Evolutionary conservation across 2,329 filamentous ascomycete genomes (phyloP).

Genomic region (Pochonia chlamydosporia): DNA sequence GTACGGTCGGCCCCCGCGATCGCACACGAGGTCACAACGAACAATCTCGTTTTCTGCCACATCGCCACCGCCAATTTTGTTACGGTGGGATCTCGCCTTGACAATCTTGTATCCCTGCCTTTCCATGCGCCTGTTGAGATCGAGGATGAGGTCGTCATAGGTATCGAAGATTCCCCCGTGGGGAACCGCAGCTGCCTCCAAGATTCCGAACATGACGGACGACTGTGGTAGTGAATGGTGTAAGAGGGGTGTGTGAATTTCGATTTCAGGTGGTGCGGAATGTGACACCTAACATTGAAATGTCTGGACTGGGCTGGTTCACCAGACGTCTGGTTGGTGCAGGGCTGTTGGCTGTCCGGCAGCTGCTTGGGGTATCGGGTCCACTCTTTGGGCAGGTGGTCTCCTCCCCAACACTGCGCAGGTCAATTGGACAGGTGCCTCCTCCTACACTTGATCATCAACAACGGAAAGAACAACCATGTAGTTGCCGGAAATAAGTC

Average conservation of each 20-base stretch:
- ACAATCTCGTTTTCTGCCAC: conserved; percentile 37
- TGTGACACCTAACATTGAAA: neutral
- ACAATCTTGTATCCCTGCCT: conserved; percentile 41
- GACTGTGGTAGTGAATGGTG: conserved; percentile 10
- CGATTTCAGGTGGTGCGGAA: conserved; percentile 11
- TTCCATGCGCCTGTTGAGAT: conserved; percentile 34
- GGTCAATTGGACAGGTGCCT: too few species aligned
- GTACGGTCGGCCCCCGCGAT: conserved; percentile 37
- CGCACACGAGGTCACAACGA: conserved; percentile 39
- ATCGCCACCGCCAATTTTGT: conserved; percentile 33
- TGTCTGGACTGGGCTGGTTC: neutral
- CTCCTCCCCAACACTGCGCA: too few species aligned
- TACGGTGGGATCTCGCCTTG: conserved; percentile 37
- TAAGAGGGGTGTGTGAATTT: conserved; percentile 17
- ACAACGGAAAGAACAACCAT: too few species aligned
- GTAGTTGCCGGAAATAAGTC: too few species aligned
- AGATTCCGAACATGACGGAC: conserved; percentile 36
- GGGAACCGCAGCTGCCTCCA: conserved; percentile 33
- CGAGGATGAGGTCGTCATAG: conserved; percentile 36
- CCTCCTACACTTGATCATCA: too few species aligned
- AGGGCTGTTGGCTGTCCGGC: too few species aligned
- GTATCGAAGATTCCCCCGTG: conserved; percentile 29
- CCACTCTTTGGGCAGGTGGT: too few species aligned
- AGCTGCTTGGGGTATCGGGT: too few species aligned
- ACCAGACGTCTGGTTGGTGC: too few species aligned